phyloP scores from a whole-genome alignment of 805 yeast genomes.

The Lipomyces oligophaga region DNA sequence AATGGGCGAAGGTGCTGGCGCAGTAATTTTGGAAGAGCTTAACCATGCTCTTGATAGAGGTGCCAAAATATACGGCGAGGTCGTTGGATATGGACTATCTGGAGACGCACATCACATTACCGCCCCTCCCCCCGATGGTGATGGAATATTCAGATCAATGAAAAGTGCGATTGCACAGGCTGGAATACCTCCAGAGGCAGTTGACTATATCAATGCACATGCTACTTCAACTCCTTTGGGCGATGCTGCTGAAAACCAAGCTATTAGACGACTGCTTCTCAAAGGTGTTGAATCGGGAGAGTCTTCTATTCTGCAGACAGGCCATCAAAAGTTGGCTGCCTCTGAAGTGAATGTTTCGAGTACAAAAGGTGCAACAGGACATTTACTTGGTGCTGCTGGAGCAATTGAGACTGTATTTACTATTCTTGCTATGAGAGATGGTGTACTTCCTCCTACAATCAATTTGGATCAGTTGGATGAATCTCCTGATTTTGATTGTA shows the following conservation, averaged over 20 bases:
- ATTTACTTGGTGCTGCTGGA: slow-evolving; percentile 93
- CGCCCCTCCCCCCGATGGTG: slow-evolving; percentile 77
- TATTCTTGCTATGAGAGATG: slow-evolving; percentile 55
- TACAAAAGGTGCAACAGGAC: slow-evolving; percentile 91
- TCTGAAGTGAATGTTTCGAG: slow-evolving; percentile 53
- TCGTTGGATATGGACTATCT: slow-evolving; percentile 82
- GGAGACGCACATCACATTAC: slow-evolving; percentile 94
- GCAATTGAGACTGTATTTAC: slow-evolving; percentile 87
- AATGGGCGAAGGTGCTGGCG: slow-evolving; percentile 88
- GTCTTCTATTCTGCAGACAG: slow-evolving; percentile 29
- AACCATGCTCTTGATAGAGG: slow-evolving; percentile 70
- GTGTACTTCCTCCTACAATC: slow-evolving; percentile 71
- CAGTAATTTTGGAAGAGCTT: slow-evolving; percentile 68
- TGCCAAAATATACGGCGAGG: slow-evolving; percentile 66
- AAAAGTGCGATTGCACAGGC: slow-evolving; percentile 59
- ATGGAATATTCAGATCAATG: slow-evolving; percentile 85
- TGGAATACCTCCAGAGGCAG: slow-evolving; percentile 44
- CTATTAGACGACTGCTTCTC: slow-evolving; percentile 55
- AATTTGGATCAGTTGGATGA: slow-evolving; percentile 58
- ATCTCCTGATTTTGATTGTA: slow-evolving; percentile 46
- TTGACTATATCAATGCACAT: slow-evolving; percentile 89
- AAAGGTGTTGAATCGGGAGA: slow-evolving; percentile 40
- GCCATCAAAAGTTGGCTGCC: slow-evolving; percentile 10
- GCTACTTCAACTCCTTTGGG: slow-evolving; percentile 93
- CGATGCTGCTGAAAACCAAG: slow-evolving; percentile 79